Base-by-base conservation (phyloP, 371 early-diverging fungal genomes). In the Rhizopus delemar region DNA sequence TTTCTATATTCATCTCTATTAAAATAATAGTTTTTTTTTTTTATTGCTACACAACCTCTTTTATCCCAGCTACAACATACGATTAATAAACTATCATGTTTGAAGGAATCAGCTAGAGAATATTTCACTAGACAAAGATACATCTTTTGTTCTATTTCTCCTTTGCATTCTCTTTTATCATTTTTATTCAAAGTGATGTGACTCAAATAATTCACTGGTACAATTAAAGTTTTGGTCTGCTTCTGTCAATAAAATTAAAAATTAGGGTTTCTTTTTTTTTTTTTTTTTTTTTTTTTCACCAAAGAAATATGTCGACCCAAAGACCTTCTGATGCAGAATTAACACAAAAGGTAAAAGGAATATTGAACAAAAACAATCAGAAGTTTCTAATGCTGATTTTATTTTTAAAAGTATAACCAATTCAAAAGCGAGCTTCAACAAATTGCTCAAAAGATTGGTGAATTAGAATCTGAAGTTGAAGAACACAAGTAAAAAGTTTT, bases 381-480 rank as follows among this genome's bases (percentile, higher is more conserved):
- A 34, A 45, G 56, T 22, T 22, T 6, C 3, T 33, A 65, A 3
- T 28, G 13, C 63, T n/a, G 43, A 5, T 11, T 22, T 36, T 4
- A 16, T 46, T 43, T 11, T 12, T 11, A 41, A 45, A 35, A 90
- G 75, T 91, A 92, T 70, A 92, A 95, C 73, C 77, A 81, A 59
- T 87, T 87, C 80, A 93, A 92, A 75, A 83, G 83, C 51, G 98
- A 97, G 56, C 83, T 97, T 55, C 86, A 90, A 58, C 77, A 82
- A 35, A 70, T 97, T 22, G 92, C 95, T 11, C 84, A 84, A 65
- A 97, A 96, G 82, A 83, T 96, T 58, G 95, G 95, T 33, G 97
- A 96, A 71, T 83, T 97, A 35, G 98, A 97, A 73, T 82, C 87
- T 61, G 96, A 97, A 72, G 81, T 87, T 7, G 97, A 95, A 66